phyloP scores from a whole-genome alignment of 768 basidiomycete species.

The Mycena chlorophos region DNA sequence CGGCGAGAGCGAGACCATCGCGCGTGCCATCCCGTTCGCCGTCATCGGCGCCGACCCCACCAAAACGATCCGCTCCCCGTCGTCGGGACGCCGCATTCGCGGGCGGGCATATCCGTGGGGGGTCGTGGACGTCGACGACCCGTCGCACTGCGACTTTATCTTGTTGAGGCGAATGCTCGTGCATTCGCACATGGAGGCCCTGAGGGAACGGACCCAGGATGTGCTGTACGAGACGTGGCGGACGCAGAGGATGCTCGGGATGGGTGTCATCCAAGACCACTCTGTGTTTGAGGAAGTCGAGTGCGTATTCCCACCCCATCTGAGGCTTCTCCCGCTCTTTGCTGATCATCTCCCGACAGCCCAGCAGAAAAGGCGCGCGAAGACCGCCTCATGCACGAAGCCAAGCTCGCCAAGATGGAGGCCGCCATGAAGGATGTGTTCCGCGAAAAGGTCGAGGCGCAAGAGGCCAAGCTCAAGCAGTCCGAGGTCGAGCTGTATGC shows the following conservation, averaged over 20 bases:
- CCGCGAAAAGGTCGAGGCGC: slow-evolving; percentile 99
- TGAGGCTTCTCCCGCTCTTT: neutral
- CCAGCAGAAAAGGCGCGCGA: slow-evolving; percentile 95
- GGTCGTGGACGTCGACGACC: slow-evolving; percentile 98
- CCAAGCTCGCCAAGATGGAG: slow-evolving; percentile 98
- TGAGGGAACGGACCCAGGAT: slow-evolving; percentile 94
- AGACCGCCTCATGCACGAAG: slow-evolving; percentile 93
- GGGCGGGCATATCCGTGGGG: slow-evolving; percentile 99
- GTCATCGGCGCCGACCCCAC: slow-evolving; percentile 83
- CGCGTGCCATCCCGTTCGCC: slow-evolving; percentile 97
- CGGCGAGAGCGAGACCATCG: slow-evolving; percentile 95
- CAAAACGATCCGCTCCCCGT: slow-evolving; percentile 67
- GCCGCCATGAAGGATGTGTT: slow-evolving; percentile 99
- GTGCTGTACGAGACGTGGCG: slow-evolving; percentile 98
- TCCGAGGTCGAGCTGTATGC: slow-evolving; percentile 98
- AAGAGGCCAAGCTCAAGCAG: slow-evolving; percentile 98
- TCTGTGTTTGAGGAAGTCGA: slow-evolving; percentile 99
- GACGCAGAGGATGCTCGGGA: slow-evolving; percentile 89
- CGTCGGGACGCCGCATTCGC: slow-evolving; percentile 89
- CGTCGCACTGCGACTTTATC: slow-evolving; percentile 98
- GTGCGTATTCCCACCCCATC: slow-evolving; percentile 39
- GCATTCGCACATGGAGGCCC: slow-evolving; percentile 98
- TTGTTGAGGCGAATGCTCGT: slow-evolving; percentile 99
- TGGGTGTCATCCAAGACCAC: slow-evolving; percentile 97
- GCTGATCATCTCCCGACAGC: slow-evolving; percentile 43